phyloP scores from a whole-genome alignment of 495 filamentous ascomycete genomes.

The Ramalina peruviana region DNA sequence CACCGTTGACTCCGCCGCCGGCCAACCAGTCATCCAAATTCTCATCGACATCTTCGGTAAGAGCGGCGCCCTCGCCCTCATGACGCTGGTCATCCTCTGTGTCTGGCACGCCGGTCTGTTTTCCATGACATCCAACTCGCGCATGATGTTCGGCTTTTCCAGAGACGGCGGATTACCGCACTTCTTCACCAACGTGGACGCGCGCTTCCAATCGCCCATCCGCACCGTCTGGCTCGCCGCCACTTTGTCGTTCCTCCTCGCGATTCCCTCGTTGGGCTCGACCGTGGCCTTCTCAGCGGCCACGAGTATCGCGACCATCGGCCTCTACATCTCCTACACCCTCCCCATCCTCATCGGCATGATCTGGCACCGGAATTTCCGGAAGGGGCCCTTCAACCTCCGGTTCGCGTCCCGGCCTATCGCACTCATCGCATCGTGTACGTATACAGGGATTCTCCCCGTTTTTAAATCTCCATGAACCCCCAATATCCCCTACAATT shows the following conservation, averaged over 20 bases:
- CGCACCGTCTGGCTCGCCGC: constrained; percentile 44
- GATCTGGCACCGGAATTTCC: constrained; percentile 31
- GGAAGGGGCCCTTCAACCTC: constrained; percentile 42
- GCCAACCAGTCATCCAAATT: constrained; percentile 44
- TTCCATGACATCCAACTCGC: constrained; percentile 42
- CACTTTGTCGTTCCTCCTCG: constrained; percentile 41
- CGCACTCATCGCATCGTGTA: constrained; percentile 30
- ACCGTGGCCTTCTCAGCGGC: constrained; percentile 47
- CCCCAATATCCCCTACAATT: neutral
- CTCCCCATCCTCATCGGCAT: constrained; percentile 45
- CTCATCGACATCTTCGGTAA: constrained; percentile 41
- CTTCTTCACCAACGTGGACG: constrained; percentile 32
- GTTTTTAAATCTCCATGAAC: neutral
- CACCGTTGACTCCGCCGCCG: constrained; percentile 27
- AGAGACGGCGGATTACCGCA: constrained; percentile 33
- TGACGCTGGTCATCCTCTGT: constrained; percentile 44
- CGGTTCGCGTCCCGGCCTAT: constrained; percentile 38
- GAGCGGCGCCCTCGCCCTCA: constrained; percentile 39
- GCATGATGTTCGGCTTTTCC: constrained; percentile 53
- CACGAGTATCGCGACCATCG: constrained; percentile 50
- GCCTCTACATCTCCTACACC: constrained; percentile 51
- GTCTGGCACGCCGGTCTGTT: constrained; percentile 49
- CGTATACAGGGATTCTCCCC: constrained; percentile 19
- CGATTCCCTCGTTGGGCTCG: constrained; percentile 45
- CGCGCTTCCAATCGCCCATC: constrained; percentile 35